Evolutionary conservation across 352 stramenopile species (phyloP).

Genomic region (Phytophthora rubi): DNA sequence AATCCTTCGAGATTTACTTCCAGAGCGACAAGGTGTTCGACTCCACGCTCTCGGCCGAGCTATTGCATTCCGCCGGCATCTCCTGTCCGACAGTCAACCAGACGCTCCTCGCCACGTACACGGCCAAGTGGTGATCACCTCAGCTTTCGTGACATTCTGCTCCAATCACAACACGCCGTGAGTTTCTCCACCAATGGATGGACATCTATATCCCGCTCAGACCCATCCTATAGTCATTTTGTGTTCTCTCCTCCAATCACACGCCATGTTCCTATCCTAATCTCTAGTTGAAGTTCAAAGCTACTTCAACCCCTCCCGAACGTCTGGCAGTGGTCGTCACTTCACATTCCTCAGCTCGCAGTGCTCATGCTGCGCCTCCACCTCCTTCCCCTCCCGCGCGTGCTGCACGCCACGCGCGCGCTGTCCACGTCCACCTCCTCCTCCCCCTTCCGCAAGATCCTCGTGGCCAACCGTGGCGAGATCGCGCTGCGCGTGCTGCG

Average conservation of each 20-base stretch:
- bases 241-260: conserved; percentile 12
- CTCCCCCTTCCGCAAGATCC: conserved; percentile 85
- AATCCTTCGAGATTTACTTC: conserved; percentile 75
- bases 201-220: background rate
- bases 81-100: conserved; percentile 51
- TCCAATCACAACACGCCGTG: background rate
- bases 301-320: conserved; percentile 19
- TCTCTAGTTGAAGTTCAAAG: conserved; percentile 24
- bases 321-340: no score
- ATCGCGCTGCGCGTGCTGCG: conserved; percentile 90
- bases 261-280: background rate
- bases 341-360: conserved; percentile 20
- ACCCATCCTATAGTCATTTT: conserved; percentile 5
- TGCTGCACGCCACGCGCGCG: background rate
- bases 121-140: conserved; percentile 39
- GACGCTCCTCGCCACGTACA: conserved; percentile 51
- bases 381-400: conserved; percentile 4
- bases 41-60: conserved; percentile 44
- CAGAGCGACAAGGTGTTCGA: conserved; percentile 73
- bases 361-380: conserved; percentile 29
- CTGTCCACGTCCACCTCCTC: conserved; percentile 19
- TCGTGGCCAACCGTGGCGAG: conserved; percentile 92
- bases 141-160: no score
- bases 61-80: conserved; percentile 50
- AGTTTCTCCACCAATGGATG: background rate